Evolutionary conservation across 768 basidiomycete genomes (phyloP), one percentile per base, ranked within the genome.

Genomic region (Leccinum variicolor): DNA sequence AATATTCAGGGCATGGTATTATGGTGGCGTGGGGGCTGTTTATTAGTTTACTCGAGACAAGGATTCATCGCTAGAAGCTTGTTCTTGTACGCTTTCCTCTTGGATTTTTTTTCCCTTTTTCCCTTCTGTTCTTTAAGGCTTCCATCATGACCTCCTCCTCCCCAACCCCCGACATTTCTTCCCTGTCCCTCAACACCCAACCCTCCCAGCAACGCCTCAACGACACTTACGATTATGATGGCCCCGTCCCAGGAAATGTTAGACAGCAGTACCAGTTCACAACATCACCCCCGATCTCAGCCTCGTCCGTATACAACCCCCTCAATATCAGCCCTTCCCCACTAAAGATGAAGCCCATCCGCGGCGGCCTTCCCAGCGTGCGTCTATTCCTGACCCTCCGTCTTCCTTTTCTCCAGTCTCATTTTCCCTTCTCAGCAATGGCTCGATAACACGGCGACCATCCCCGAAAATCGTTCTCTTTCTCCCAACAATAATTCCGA

Each of bases 401-500:
- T n/a, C 26, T 72, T 63, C 61, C 61, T 39, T 53, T 57, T 64
- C 36, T 57, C 57, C 59, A 51, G 58, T 26, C 70, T 72, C 17
- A 71, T 62, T 34, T 66, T 70, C 26, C 54, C 11, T 29, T 50
- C 28, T 10, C 70, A 92, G 91, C 91, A 93, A 85, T 93, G 91
- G 91, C 83, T 93, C 64, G 91, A 92, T 71, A 85, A 82, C 72
- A 63, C 78, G 21, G 66, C 56, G 14, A 36, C 65, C 29, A 56
- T 71, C 34, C 76, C 85, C n/a, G 90, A 92, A 72, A 82, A 79
- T 76, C 89, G 90, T 66, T 83, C 92, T 36, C 81, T 92, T 59
- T 93, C 91, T 14, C 91, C 92, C 43, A 84, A 90, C 68, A 90
- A 91, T 71, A 92, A 87, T 69, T 92, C 90, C 14, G 91, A 94